Conservation (phyloP, 768 basidiomycete genomes). For the Punctularia strigosozonata region DNA sequence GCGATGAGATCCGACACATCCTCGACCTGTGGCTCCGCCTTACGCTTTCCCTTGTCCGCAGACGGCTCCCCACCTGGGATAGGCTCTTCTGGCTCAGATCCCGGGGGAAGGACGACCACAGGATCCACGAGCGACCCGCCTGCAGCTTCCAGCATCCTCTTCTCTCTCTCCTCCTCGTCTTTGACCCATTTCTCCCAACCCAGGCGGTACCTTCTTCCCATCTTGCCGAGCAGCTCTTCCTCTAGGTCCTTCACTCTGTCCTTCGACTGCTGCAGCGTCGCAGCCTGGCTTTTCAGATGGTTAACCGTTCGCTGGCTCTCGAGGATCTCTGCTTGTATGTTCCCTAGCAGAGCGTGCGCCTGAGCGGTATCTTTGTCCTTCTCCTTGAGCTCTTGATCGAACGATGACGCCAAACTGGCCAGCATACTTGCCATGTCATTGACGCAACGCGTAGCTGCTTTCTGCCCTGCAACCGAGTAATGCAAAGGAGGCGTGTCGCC, state of each 20-base stretch:
- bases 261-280: conserved; percentile 50
- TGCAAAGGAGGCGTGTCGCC: conserved; percentile 68
- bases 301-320: conserved; percentile 71
- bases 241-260: conserved; percentile 50
- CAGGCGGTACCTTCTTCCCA: conserved; percentile 70
- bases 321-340: conserved; percentile 83
- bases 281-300: conserved; percentile 59
- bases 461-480: conserved; percentile 75
- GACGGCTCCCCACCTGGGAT: conserved; percentile 24
- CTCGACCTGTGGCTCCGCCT: conserved; percentile 34
- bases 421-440: conserved; percentile 81
- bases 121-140: conserved; percentile 43
- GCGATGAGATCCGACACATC: conserved; percentile 54
- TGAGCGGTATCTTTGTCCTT: conserved; percentile 89
- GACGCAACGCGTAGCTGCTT: conserved; percentile 74
- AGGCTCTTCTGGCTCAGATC: conserved; percentile 33
- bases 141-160: conserved; percentile 46
- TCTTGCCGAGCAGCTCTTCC: conserved; percentile 53
- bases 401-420: conserved; percentile 77
- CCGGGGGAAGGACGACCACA: conserved; percentile 31
- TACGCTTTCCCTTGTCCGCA: conserved; percentile 38
- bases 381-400: conserved; percentile 84
- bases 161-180: conserved; percentile 74
- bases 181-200: conserved; percentile 94
- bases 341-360: conserved; percentile 73